Evolutionary conservation across 257 asterid genomes (phyloP).

Genomic region (Przewalskia tangutica): DNA sequence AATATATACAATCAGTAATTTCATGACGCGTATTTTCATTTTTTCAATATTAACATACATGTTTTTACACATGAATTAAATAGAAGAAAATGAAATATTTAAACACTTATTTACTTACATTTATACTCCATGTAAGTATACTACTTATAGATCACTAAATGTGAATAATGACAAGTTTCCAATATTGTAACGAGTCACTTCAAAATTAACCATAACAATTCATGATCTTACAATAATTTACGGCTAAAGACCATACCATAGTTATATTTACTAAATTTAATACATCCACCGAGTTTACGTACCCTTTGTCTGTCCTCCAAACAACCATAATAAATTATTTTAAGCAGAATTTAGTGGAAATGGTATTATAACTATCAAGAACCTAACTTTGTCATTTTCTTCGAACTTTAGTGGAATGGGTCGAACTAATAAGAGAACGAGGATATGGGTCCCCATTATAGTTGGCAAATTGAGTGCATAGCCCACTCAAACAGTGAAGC

Average conservation of each 20-base stretch:
- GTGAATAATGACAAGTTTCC: background rate
- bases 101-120: too few species aligned
- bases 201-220: background rate
- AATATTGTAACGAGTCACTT: too few species aligned
- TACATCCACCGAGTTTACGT: background rate
- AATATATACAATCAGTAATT: too few species aligned
- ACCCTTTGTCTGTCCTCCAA: background rate
- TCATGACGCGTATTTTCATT: too few species aligned
- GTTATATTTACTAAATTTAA: background rate
- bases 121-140: background rate
- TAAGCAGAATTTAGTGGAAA: background rate
- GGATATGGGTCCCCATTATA: background rate
- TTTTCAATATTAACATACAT: too few species aligned
- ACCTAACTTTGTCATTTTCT: background rate
- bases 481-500: conserved; percentile 1
- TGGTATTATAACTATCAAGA: background rate
- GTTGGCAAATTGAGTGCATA: background rate
- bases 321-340: background rate
- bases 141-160: too few species aligned
- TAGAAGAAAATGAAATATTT: too few species aligned
- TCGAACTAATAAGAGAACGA: background rate
- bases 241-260: background rate
- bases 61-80: too few species aligned
- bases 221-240: background rate
- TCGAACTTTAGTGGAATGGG: background rate